Evolutionary conservation across 2,329 filamentous ascomycete genomes (phyloP), one percentile per base, ranked within the genome.

Genomic region (Ophiosphaerella herpotricha): DNA sequence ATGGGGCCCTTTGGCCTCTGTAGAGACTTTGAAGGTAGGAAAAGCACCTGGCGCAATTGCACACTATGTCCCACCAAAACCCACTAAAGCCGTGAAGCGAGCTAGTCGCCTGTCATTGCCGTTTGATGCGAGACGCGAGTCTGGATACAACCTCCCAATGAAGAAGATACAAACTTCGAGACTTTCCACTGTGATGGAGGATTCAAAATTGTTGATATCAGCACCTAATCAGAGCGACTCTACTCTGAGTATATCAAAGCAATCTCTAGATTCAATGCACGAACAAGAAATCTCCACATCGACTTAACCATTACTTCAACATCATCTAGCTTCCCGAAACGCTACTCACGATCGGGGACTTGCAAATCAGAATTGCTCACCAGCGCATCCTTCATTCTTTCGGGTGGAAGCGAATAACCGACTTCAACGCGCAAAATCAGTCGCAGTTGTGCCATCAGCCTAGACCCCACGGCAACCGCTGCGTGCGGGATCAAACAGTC

Each of bases 1-100:
- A 33, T 79, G 76, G 76, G 74, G 67, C 13, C 60, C 73, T 40
- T 57, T 78, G 8, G 64, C 64, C 9, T 78, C 76, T 1, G 64
- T 68, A n/a, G 75, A 77, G 35, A 67, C 63, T 0, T 60, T 72
- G 43, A 49, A 55, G n/a, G 57, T 56, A 5, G 35, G 54, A 13
- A 55, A 66, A 14, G 37, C 43, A 3, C 54, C 45, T 12, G 43
- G 48, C 23, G 52, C 54, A n/a, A 23, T 48, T 14, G 50, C 57
- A 4, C 57, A 63, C 43, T 63, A 64, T 45, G 62, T 53, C 18
- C 62, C 66, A 13, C 56, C 58, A n/a, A 66, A 63, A 45, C 60
- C 63, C 1, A 46, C 42, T 12, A 57, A 62, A 16, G 56, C 57
- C 18, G 49, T 43, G 2, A 59, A 51, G 23, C 59, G 58, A 33